Conservation (phyloP, 345 rosid genomes). For the Excoecaria agallocha region DNA sequence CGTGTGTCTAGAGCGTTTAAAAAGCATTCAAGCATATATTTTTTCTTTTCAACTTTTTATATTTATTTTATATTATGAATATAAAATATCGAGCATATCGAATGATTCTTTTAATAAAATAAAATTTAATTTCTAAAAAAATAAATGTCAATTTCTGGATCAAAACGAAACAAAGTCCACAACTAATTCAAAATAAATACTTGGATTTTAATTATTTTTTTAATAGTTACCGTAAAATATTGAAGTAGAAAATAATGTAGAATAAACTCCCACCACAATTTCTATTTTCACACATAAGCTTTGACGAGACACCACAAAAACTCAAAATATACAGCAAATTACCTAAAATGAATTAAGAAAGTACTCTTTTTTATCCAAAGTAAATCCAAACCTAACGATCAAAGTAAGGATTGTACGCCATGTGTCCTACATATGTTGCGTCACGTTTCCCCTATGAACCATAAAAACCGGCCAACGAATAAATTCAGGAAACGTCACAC, state of each 20-base stretch:
- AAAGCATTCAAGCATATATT: too few relatives aligned
- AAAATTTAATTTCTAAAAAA: too few relatives aligned
- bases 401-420: conserved; percentile 14
- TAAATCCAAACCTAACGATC: conserved; percentile 12
- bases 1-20: too few relatives aligned
- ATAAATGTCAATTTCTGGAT: too few relatives aligned
- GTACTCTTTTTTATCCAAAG: conserved; percentile 19
- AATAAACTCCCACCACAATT: conserved; percentile 3
- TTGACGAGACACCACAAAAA: not conserved
- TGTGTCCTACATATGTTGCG: conserved; percentile 7
- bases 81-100: too few relatives aligned
- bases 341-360: not conserved
- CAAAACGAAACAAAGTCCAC: too few relatives aligned
- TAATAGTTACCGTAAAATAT: not conserved
- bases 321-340: too few relatives aligned
- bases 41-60: too few relatives aligned
- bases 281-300: not conserved
- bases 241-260: not conserved
- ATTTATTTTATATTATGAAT: too few relatives aligned
- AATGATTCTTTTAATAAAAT: too few relatives aligned
- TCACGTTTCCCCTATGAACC: conserved; percentile 13
- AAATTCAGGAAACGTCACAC: not conserved
- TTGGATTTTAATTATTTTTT: not conserved
- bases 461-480: conserved; percentile 14
- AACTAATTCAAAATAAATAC: not conserved